phyloP scores from a whole-genome alignment of 768 basidiomycete genomes.

The Leccinellum rugosiceps region DNA sequence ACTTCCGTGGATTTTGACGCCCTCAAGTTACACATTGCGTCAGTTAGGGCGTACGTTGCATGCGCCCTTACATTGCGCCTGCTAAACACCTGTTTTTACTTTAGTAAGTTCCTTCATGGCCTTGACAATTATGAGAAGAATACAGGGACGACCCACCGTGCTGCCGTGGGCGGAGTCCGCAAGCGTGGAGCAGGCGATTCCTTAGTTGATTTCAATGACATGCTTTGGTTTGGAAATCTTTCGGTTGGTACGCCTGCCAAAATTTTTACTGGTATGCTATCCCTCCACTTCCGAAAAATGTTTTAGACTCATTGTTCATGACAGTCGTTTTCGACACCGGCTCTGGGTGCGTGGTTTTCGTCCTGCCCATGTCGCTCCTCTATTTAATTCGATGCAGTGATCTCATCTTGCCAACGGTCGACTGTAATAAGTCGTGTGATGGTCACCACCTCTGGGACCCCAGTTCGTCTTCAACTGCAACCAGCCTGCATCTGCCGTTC shows the following conservation, averaged over 20 bases:
- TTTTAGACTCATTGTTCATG: neutral
- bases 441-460: slow-evolving; percentile 33
- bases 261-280: neutral
- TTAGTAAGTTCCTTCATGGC: neutral
- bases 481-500: neutral
- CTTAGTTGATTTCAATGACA: neutral
- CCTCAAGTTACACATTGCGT: neutral
- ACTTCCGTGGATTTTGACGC: neutral
- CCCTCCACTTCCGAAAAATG: neutral
- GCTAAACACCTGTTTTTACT: neutral
- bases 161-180: neutral
- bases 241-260: slow-evolving; percentile 7
- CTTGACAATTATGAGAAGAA: neutral
- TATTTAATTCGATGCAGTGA: slow-evolving; percentile 17
- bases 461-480: slow-evolving; percentile 2
- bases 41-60: neutral
- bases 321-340: slow-evolving; percentile 28
- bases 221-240: slow-evolving; percentile 6
- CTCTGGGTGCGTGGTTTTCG: slow-evolving; percentile 4
- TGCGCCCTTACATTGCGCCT: neutral
- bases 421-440: slow-evolving; percentile 23
- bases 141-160: neutral
- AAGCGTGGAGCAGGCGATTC: neutral
- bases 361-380: neutral
- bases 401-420: slow-evolving; percentile 22